Percentiles rank a stretch among this genome's conserved stretches.
These are phyloP conservation scores for Vaucheria bursata DNA, from an alignment of 352 stramenopile species.

Conservation along the genomic window DNA sequence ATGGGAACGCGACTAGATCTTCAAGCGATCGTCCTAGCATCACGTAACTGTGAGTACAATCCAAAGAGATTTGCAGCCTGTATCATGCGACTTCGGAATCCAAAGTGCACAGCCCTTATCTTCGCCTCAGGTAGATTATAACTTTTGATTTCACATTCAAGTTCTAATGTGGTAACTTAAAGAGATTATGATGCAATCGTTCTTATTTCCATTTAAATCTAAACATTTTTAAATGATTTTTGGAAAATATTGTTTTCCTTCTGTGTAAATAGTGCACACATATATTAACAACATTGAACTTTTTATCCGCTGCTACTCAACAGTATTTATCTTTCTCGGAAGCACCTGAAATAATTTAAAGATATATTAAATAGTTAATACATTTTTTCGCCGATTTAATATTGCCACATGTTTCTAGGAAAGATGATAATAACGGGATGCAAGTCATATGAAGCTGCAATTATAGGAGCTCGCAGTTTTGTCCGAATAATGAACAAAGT, in stretches of 20 bases:
- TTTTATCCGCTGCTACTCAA: no score
- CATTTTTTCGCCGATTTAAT: background rate
- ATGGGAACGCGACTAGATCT: constrained; percentile 87
- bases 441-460: constrained; percentile 33
- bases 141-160: no score
- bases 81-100: constrained; percentile 72
- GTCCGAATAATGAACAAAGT: background rate
- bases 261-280: no score
- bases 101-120: constrained; percentile 92
- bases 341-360: no score
- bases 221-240: no score
- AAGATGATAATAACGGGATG: constrained; percentile 51
- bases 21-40: constrained; percentile 89
- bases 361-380: no score
- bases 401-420: background rate
- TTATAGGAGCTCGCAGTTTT: background rate
- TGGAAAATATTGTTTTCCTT: no score
- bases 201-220: no score
- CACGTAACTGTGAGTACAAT: constrained; percentile 98
- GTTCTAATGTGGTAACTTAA: constrained; percentile 57
- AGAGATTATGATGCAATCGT: background rate
- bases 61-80: constrained; percentile 92
- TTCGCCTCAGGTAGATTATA: constrained; percentile 94
- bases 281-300: no score
- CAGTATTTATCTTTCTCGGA: constrained; percentile 6